Conservation (phyloP, 148 eudicot species). For the Polygonum maritimum region DNA sequence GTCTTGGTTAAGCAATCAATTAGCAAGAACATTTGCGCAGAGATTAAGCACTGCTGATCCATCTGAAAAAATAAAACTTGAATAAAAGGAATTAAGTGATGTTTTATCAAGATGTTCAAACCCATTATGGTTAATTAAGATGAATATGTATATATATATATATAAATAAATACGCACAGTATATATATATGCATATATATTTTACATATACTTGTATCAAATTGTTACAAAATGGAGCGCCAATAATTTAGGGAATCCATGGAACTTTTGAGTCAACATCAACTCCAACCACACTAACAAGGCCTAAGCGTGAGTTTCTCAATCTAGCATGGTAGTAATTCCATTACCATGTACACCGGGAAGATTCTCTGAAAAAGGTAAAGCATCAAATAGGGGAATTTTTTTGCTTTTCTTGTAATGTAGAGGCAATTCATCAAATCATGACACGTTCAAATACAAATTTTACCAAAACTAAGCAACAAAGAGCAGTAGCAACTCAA, state of each 20-base stretch:
- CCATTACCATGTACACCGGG: not conserved
- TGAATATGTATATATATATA: not conserved
- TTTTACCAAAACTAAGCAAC: not conserved
- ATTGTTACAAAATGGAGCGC: not conserved
- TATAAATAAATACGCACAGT: no score
- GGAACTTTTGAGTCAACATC: slow-evolving; percentile 2
- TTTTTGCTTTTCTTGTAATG: slow-evolving; percentile 3
- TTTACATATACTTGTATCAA: no score
- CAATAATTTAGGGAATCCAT: not conserved
- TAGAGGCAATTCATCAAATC: not conserved
- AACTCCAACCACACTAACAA: not conserved
- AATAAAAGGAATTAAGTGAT: not conserved
- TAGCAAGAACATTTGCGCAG: not conserved
- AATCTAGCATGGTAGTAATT: not conserved
- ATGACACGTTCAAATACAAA: not conserved
- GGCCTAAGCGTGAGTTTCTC: slow-evolving; percentile 2
- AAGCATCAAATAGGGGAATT: not conserved
- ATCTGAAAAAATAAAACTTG: not conserved
- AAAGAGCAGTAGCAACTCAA: not conserved
- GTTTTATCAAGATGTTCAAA: not conserved
- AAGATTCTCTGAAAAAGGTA: slow-evolving; percentile 9
- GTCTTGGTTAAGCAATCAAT: not conserved
- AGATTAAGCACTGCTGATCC: not conserved
- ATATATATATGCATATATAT: no score
- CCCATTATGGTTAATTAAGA: not conserved